A percentile compares a stretch with the other conserved stretches of the same genome.
These are phyloP conservation scores for Oenanthe javanica DNA, from an alignment of 140 eudicot genomes.

Conservation along the genomic window DNA sequence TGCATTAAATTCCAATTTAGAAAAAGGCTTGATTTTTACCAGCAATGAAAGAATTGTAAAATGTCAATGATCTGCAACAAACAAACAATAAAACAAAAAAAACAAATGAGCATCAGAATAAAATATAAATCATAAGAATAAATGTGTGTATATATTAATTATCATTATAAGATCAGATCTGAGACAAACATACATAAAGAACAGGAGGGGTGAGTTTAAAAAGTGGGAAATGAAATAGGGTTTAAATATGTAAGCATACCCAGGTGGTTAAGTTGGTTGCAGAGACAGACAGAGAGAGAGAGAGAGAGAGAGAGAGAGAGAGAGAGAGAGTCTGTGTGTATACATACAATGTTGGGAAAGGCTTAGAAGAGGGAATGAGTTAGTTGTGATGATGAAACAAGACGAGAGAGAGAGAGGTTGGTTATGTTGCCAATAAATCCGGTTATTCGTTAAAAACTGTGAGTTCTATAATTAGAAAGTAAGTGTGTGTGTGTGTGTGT, in stretches of 20 bases:
- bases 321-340: no score
- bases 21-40: not conserved
- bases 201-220: not conserved
- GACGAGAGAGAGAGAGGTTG: not conserved
- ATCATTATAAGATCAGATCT: conserved; percentile 22
- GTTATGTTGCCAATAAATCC: not conserved
- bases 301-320: conserved; percentile 4
- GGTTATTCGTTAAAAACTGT: not conserved
- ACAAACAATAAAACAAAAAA: not conserved
- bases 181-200: not conserved
- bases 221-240: conserved; percentile 21
- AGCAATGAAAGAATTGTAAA: not conserved
- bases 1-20: conserved; percentile 12
- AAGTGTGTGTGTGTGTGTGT: not conserved
- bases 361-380: not conserved
- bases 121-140: not conserved
- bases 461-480: not conserved
- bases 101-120: conserved; percentile 19
- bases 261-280: not conserved
- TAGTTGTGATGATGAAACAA: not conserved
- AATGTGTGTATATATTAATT: conserved; percentile 16
- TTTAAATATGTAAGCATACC: conserved; percentile 22
- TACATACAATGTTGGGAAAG: conserved; percentile 16
- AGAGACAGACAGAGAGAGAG: conserved; percentile 19
- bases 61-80: conserved; percentile 1